Conservation (phyloP, 2,329 filamentous ascomycete species). For the Proliferodiscus dingleyae region DNA sequence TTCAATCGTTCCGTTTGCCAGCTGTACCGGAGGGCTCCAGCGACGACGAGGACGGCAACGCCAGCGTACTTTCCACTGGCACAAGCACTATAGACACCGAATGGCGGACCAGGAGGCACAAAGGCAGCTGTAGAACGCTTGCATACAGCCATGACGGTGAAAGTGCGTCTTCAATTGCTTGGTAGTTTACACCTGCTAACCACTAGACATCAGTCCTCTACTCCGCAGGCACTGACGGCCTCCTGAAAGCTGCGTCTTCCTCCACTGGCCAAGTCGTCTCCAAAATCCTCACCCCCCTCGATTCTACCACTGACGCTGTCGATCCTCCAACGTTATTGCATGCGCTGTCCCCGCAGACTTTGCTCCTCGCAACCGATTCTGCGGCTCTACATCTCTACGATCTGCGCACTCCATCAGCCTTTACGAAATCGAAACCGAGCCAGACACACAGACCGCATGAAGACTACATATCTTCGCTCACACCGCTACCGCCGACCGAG, state of each 20-base stretch:
- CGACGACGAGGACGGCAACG: constrained; percentile 47
- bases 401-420: constrained; percentile 55
- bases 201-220: constrained; percentile 42
- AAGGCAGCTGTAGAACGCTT: constrained; percentile 84
- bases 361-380: constrained; percentile 87
- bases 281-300: constrained; percentile 70
- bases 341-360: constrained; percentile 77
- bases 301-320: constrained; percentile 34
- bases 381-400: constrained; percentile 86
- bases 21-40: constrained; percentile 43
- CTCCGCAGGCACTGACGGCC: constrained; percentile 56
- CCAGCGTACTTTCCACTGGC: constrained; percentile 52
- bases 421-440: constrained; percentile 58
- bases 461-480: constrained; percentile 87
- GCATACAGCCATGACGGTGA: constrained; percentile 75
- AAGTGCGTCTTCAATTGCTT: constrained; percentile 45
- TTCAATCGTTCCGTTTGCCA: constrained; percentile 75
- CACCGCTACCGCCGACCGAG: constrained; percentile 72
- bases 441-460: constrained; percentile 83
- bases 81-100: constrained; percentile 72
- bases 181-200: constrained; percentile 6
- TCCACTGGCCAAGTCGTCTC: constrained; percentile 64
- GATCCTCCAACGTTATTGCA: constrained; percentile 80
- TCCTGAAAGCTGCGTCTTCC: constrained; percentile 55
- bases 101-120: constrained; percentile 87